These are phyloP conservation scores for Seminavis robusta DNA, from an alignment of 108 stramenopile species.

Conservation along the genomic window DNA sequence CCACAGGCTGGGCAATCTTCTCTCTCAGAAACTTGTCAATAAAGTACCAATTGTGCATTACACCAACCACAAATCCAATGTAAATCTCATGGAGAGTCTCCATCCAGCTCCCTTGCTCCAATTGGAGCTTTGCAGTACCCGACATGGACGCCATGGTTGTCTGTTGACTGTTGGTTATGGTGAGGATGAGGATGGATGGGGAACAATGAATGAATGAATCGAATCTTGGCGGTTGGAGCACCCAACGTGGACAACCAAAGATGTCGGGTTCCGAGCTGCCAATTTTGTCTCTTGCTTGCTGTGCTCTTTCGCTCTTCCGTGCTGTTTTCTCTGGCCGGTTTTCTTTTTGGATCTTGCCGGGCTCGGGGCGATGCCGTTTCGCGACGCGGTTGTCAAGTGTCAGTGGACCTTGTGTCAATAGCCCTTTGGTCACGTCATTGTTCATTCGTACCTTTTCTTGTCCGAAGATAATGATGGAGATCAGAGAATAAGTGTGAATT, in stretches of 20 bases:
- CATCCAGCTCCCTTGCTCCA: constrained; percentile 35
- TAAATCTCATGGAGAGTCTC: constrained; percentile 32
- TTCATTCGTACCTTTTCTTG: no score
- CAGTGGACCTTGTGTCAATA: no score
- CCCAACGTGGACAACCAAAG: neutral
- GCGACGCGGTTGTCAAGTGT: no score
- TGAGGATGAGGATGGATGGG: neutral
- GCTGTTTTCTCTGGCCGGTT: neutral
- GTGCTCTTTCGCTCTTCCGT: neutral
- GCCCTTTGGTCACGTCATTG: no score
- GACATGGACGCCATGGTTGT: constrained; percentile 24
- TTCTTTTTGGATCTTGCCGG: no score
- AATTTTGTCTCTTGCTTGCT: neutral
- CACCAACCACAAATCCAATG: constrained; percentile 29
- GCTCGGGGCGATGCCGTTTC: no score
- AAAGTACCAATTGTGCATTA: constrained; percentile 16
- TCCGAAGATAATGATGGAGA: no score
- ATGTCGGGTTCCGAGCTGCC: neutral
- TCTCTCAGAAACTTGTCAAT: constrained; percentile 3
- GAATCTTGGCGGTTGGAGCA: neutral
- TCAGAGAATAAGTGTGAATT: no score
- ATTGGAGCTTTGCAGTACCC: constrained; percentile 17
- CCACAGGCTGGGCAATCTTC: constrained; percentile 9
- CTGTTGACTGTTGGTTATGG: neutral
- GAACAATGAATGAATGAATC: neutral